Base-by-base conservation (phyloP, 108 stramenopile genomes). In the Conticribra weissflogii region DNA sequence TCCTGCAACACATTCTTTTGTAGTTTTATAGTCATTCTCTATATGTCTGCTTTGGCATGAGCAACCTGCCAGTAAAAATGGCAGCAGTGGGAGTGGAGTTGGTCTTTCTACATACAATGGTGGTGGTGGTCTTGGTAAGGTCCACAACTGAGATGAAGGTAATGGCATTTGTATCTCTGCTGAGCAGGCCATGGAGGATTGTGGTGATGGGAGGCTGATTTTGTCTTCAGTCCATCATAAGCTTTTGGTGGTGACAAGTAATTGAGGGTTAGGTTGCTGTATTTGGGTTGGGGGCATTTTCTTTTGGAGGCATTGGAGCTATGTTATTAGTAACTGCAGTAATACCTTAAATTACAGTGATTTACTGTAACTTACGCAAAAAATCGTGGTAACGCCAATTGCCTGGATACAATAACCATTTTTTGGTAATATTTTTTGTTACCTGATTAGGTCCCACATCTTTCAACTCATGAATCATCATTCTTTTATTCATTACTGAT, bases 121-220 rank as follows among this genome's bases (percentile, higher is more conserved):
- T 45, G n/a, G 7, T 31, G 14, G 59, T 31, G 47, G 68, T 55
- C 25, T 48, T 62, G 3, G 24, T 59, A 29, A 19, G 9, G 55
- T 67, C 66, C 25, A 56, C 24, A 25, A 51, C 28, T 0, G 71
- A 54, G 9, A 72, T 54, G n/a, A 51, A 32, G 18, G 62, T 67
- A 12, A 88, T 56, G 8, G 83, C 52, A 15, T 83, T 78, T 1
- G 86, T 25, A 57, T 94, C 89, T 5, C 84, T 83, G 59, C 84
- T 81, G 25, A 91, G 61, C 24, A 94, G 68, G 2, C 89, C 89
- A 60, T 94, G 90, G 59, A 94, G 53, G 31, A 90, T 58, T 12
- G 71, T 49, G 0, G 93, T 85, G 27, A 90, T 83, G 2, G 90
- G 90, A 3, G 77, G 5, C 78, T 72, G 9, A 92, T 70, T 47